phyloP scores from a whole-genome alignment of 2,329 filamentous ascomycete species.

The Alternaria sp. region DNA sequence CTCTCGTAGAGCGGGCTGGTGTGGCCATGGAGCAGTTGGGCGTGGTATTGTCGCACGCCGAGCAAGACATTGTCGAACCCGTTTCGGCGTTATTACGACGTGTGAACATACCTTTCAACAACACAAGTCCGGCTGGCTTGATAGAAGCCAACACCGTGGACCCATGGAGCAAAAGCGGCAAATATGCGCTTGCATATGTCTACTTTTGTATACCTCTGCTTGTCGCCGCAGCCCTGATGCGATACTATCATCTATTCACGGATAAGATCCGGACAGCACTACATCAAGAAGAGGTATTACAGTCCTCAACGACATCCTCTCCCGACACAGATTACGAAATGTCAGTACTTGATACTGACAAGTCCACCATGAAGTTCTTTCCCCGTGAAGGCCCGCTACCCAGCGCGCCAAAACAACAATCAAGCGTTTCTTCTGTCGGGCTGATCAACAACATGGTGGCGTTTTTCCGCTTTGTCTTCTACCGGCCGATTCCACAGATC shows the following conservation, averaged over 20 bases:
- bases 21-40: constrained; percentile 44
- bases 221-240: constrained; percentile 70
- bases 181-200: constrained; percentile 87
- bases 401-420: constrained; percentile 68
- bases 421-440: constrained; percentile 77
- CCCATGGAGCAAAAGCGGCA: constrained; percentile 81
- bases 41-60: constrained; percentile 38
- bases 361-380: constrained; percentile 77
- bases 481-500: constrained; percentile 81
- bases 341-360: constrained; percentile 66
- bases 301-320: constrained; percentile 66
- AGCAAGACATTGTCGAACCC: constrained; percentile 39
- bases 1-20: constrained; percentile 39
- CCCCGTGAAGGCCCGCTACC: constrained; percentile 68
- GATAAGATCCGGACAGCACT: constrained; percentile 91
- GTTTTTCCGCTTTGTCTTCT: constrained; percentile 88
- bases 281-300: constrained; percentile 81
- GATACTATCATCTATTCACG: constrained; percentile 88
- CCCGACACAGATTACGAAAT: constrained; percentile 69
- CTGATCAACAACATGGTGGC: constrained; percentile 81
- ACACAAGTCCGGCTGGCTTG: constrained; percentile 63
- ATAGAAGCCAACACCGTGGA: constrained; percentile 69
- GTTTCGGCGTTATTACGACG: constrained; percentile 52
- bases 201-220: constrained; percentile 83
- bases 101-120: constrained; percentile 65